A percentile compares a stretch with the other conserved stretches of the same genome.
These are phyloP conservation scores for Podaxis sp. DNA, from an alignment of 768 basidiomycete genomes.

Conservation along the genomic window DNA sequence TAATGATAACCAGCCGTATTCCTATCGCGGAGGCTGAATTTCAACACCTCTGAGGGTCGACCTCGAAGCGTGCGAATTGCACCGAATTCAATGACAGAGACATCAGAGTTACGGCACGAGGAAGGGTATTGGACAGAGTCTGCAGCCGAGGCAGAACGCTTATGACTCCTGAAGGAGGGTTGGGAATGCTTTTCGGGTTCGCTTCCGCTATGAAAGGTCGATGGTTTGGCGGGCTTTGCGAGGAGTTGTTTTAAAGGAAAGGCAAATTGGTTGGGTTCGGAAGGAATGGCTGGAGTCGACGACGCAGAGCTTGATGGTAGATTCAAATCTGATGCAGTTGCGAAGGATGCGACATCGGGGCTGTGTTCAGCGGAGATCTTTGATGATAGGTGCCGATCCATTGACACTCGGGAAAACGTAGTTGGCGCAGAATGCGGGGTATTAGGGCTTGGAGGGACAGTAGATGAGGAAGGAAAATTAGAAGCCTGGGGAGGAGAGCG, in stretches of 20 bases:
- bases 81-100: not conserved
- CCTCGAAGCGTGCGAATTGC: not conserved
- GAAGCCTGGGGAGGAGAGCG: not conserved
- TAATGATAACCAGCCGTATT: not conserved
- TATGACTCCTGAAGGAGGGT: not conserved
- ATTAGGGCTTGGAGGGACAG: not conserved
- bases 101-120: not conserved
- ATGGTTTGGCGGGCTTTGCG: constrained; percentile 4
- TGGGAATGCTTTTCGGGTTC: not conserved
- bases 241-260: constrained; percentile 11
- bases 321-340: constrained; percentile 13
- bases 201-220: not conserved
- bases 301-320: not conserved
- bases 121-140: not conserved
- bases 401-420: not conserved
- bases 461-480: not conserved
- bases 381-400: constrained; percentile 5
- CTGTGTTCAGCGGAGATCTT: not conserved
- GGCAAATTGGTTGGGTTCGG: not conserved
- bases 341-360: not conserved
- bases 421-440: not conserved
- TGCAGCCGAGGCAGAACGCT: not conserved
- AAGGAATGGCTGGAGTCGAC: not conserved
- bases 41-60: not conserved
- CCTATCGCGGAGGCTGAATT: not conserved